Conservation (phyloP, 306 rosid genomes). For the Cucumis sativus region DNA sequence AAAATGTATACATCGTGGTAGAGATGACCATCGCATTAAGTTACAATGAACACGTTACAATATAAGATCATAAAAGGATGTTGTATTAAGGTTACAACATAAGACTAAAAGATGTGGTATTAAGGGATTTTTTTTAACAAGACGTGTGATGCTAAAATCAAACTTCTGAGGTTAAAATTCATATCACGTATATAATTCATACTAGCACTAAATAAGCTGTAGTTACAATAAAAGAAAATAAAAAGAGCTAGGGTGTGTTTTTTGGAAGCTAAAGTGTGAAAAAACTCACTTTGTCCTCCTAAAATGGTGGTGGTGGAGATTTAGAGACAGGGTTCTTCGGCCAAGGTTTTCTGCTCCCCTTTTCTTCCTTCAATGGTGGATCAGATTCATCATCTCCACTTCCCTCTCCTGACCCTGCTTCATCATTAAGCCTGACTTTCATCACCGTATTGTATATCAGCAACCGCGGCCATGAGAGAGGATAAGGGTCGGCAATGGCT, state of each 20-base stretch:
- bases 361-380: background rate
- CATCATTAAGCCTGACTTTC: background rate
- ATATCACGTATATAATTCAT: too few species aligned
- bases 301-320: background rate
- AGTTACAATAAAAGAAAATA: background rate
- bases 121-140: too few species aligned
- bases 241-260: background rate
- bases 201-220: too few species aligned
- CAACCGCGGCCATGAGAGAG: background rate
- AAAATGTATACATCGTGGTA: too few species aligned
- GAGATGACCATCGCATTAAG: too few species aligned
- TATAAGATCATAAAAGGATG: too few species aligned
- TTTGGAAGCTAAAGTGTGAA: background rate
- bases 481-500: background rate
- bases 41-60: too few species aligned
- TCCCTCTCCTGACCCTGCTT: background rate
- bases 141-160: too few species aligned
- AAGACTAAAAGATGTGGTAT: too few species aligned
- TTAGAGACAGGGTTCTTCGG: background rate
- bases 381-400: background rate
- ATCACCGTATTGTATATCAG: background rate
- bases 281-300: background rate
- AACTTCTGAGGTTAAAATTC: too few species aligned
- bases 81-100: too few species aligned
- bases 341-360: background rate